A percentile compares a stretch with the other conserved stretches of the same genome.
Conservation (phyloP, 495 filamentous ascomycete genomes). For the Jackrogersella minutella region DNA sequence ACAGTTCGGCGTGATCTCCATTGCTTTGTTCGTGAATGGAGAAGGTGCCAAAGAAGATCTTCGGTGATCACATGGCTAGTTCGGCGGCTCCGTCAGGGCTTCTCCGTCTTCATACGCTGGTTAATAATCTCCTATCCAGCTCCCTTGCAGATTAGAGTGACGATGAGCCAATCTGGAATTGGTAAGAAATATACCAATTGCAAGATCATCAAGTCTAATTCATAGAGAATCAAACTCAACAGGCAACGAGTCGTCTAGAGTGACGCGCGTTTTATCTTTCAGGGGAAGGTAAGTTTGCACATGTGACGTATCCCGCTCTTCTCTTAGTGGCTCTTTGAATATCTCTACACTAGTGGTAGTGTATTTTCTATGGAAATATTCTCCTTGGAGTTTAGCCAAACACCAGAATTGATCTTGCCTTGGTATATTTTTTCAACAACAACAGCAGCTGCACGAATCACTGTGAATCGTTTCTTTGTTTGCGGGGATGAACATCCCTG, state of each 20-base stretch:
- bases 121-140: background rate
- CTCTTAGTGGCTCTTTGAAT: background rate
- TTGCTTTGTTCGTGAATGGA: slow-evolving; percentile 17
- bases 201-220: background rate
- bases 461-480: background rate
- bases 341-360: background rate
- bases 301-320: background rate
- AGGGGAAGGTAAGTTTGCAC: background rate
- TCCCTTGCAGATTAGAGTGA: background rate
- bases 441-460: background rate
- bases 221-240: background rate
- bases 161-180: background rate
- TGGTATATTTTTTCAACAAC: background rate
- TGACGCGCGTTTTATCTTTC: background rate
- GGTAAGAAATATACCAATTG: background rate
- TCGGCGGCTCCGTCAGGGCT: slow-evolving; percentile 21
- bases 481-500: slow-evolving; percentile 23
- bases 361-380: background rate
- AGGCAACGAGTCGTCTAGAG: background rate
- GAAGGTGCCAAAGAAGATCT: slow-evolving; percentile 29
- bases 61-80: slow-evolving; percentile 14
- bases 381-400: background rate
- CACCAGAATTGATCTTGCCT: background rate
- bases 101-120: background rate
- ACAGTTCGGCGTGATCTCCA: background rate